Conservation (phyloP, 768 basidiomycete species). For the Rubroboletus pulcherrimus region DNA sequence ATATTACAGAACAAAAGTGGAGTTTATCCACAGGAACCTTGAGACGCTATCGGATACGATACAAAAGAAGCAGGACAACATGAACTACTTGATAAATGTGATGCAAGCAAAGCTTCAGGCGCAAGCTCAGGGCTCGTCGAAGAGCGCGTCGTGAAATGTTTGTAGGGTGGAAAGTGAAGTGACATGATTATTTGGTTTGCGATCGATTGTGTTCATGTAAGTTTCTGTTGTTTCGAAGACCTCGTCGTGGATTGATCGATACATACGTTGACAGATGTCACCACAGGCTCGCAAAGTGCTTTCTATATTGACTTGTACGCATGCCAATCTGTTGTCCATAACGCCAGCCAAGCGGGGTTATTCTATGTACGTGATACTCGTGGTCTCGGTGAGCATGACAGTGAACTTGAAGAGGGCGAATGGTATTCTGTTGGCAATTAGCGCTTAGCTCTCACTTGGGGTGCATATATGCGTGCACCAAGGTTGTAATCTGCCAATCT, state of each 20-base stretch:
- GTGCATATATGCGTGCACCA: conserved; percentile 4
- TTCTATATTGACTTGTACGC: not conserved
- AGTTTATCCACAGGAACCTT: conserved; percentile 78
- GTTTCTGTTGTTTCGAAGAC: not conserved
- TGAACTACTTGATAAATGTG: conserved; percentile 67
- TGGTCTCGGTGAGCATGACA: not conserved
- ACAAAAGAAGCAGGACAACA: conserved; percentile 86
- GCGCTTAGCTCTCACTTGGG: not conserved
- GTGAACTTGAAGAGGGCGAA: not conserved
- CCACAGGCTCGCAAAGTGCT: not conserved
- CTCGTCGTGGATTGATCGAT: not conserved
- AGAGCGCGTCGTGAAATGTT: conserved; percentile 17
- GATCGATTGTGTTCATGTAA: not conserved
- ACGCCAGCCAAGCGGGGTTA: not conserved
- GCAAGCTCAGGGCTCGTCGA: conserved; percentile 19
- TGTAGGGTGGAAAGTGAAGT: not conserved
- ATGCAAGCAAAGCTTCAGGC: conserved; percentile 60
- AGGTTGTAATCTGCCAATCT: not conserved
- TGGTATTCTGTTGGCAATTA: not conserved
- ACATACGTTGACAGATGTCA: not conserved
- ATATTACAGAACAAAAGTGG: conserved; percentile 79
- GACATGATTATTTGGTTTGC: not conserved
- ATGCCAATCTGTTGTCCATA: not conserved
- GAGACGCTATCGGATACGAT: conserved; percentile 88
- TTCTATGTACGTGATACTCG: not conserved